Percentiles rank a stretch among this genome's conserved stretches.
phyloP scores from a whole-genome alignment of 495 filamentous ascomycete genomes.

The Aspergillus nidulans region DNA sequence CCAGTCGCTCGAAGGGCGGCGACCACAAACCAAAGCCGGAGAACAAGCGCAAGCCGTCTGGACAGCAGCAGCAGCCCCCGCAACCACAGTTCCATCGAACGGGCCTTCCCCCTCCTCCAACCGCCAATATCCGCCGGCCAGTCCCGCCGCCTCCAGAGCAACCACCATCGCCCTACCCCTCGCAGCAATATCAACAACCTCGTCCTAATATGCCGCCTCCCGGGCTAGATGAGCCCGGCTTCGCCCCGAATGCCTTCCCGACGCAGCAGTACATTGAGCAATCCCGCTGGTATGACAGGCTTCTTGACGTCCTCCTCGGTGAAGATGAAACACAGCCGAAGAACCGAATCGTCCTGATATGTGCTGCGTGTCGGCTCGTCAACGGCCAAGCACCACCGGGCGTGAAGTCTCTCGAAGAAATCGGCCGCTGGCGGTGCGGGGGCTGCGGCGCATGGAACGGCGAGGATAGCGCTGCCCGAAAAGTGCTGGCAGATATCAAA shows the following conservation, averaged over 20 bases:
- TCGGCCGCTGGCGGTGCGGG: constrained; percentile 87
- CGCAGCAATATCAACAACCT: constrained; percentile 12
- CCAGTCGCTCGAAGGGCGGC: constrained; percentile 30
- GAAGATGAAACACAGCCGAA: constrained; percentile 92
- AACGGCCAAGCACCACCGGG: constrained; percentile 96
- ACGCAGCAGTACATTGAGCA: constrained; percentile 44
- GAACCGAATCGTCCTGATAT: constrained; percentile 88
- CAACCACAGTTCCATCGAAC: constrained; percentile 42
- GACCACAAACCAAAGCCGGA: constrained; percentile 22
- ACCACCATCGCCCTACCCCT: constrained; percentile 10
- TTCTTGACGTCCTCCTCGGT: constrained; percentile 85
- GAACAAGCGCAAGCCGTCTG: constrained; percentile 8
- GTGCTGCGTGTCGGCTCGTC: constrained; percentile 74
- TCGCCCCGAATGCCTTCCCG: constrained; percentile 59
- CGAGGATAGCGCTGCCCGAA: constrained; percentile 65
- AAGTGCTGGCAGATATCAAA: constrained; percentile 45
- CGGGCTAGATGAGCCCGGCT: constrained; percentile 39
- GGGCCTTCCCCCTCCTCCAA: constrained; percentile 68
- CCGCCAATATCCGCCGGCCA: constrained; percentile 69
- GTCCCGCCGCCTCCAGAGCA: constrained; percentile 10
- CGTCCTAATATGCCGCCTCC: constrained; percentile 11
- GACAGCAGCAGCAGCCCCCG: constrained; percentile 2
- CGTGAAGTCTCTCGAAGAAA: constrained; percentile 66
- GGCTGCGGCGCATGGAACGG: constrained; percentile 84
- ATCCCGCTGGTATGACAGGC: constrained; percentile 86